phyloP scores from a whole-genome alignment of 2,329 filamentous ascomycete genomes.

The Trichoderma cornu-damae region DNA sequence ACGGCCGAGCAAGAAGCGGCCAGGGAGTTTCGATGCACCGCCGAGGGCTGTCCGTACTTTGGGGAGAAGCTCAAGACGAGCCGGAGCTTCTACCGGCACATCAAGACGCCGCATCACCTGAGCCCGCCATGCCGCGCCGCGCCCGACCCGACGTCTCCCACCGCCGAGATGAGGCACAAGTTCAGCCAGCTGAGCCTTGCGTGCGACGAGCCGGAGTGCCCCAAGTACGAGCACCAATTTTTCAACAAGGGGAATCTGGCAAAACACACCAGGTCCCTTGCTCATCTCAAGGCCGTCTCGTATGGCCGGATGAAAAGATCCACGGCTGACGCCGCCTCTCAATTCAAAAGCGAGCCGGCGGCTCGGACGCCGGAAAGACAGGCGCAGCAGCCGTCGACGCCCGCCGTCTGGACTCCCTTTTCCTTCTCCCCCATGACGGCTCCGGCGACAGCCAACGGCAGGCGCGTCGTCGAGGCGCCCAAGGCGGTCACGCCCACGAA shows the following conservation, averaged over 20 bases:
- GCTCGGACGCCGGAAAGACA: no score
- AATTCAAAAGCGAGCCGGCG: no score
- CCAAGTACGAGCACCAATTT: background rate
- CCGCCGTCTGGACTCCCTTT: background rate
- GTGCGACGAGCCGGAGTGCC: conserved; percentile 2
- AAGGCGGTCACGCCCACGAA: background rate
- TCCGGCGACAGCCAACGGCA: background rate
- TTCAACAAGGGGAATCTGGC: background rate
- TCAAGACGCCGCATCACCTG: background rate
- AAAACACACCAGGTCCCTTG: background rate
- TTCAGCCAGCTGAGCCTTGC: background rate
- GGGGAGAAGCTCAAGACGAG: conserved; percentile 16
- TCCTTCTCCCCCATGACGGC: background rate
- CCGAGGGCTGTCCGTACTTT: conserved; percentile 12
- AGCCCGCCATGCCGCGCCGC: background rate
- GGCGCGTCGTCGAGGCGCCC: no score
- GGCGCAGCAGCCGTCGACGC: background rate
- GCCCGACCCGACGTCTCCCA: background rate
- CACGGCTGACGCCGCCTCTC: background rate
- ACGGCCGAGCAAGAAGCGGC: conserved; percentile 23
- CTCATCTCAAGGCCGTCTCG: background rate
- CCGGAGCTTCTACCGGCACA: background rate
- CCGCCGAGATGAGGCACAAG: background rate
- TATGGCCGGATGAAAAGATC: background rate
- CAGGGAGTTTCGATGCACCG: conserved; percentile 20